These are phyloP conservation scores for Apophysomyces elegans DNA, from an alignment of 371 early-diverging fungal genomes.

Conservation along the genomic window DNA sequence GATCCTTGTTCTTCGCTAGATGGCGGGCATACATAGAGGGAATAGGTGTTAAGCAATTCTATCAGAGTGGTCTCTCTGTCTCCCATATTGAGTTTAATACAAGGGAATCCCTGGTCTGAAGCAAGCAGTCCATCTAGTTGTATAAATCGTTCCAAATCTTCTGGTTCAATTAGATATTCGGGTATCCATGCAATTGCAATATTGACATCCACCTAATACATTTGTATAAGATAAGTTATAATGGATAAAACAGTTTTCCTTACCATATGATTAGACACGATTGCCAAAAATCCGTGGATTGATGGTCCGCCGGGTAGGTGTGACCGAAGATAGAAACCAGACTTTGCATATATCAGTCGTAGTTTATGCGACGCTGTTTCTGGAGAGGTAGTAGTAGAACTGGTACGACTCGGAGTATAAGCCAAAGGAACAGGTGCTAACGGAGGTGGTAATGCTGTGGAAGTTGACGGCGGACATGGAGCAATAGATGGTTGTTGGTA, in stretches of 20 bases:
- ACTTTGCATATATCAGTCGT: conserved; percentile 45
- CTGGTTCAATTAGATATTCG: conserved; percentile 37
- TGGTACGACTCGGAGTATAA: background rate
- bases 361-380: conserved; percentile 17
- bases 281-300: conserved; percentile 40
- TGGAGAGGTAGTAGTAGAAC: background rate
- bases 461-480: background rate
- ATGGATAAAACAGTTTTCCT: background rate
- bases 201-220: conserved; percentile 20
- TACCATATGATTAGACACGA: conserved; percentile 17
- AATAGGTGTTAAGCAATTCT: conserved; percentile 28
- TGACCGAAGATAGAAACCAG: conserved; percentile 38
- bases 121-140: conserved; percentile 38
- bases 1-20: conserved; percentile 23
- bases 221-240: conserved; percentile 11
- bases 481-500: background rate
- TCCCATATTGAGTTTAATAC: conserved; percentile 26
- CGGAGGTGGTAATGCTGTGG: conserved; percentile 9
- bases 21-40: conserved; percentile 41
- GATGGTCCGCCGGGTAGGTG: conserved; percentile 10
- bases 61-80: conserved; percentile 31
- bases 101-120: conserved; percentile 36
- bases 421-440: conserved; percentile 15
- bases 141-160: conserved; percentile 32
- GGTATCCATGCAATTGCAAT: conserved; percentile 45